Base-by-base conservation (phyloP, 2,329 filamentous ascomycete species). In the Proliferodiscus dingleyae region DNA sequence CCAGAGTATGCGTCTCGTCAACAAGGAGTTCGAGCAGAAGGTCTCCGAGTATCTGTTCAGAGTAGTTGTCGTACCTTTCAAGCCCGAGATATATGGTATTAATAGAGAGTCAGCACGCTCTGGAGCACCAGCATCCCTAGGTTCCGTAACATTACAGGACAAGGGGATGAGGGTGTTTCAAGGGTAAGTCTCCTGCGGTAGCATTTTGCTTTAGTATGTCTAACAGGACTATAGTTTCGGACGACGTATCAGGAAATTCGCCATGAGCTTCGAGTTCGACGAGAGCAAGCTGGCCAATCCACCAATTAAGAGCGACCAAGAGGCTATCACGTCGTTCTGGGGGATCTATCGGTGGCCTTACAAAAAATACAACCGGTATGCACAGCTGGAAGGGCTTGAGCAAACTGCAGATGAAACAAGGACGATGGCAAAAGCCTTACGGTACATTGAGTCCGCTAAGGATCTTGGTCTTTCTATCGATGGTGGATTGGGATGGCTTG, bases 381-480 rank as follows among this genome's bases (percentile, higher is more conserved):
- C 73, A 24, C 69, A 75, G 38, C 68, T 85, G 7, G 77, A 78
- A 49, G 72, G 71, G 7, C 69, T 85, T 2, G 82, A 85, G 58
- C 68, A 74, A 41, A 75, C 78, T 8, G 80, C 82, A 4, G 82
- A 87, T 54, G 79, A 83, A 56, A 79, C 74, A 0, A 68, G 71
- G 8, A 72, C 72, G 23, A 81, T 85, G 77, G 78, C 73, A 50
- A 68, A 71, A 26, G 80, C 82, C 3, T 73, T 88, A 45, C 68
- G 69, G 9, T 75, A 73, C 42, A 69, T 86, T 2, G 65, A 60
- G 2, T 69, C 71, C 7, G 74, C 83, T 2, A 71, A 68, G 28
- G 80, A 85, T 49, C 70, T 88, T n/a, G 83, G 78, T 0, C 64
- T 88, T 3, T 85, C 79, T 15, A 72, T 85, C 32, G 80, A 85